Evolutionary conservation across 2,329 filamentous ascomycete genomes (phyloP), one percentile per base, ranked within the genome.

Genomic region (Pyrenophora seminiperda): DNA sequence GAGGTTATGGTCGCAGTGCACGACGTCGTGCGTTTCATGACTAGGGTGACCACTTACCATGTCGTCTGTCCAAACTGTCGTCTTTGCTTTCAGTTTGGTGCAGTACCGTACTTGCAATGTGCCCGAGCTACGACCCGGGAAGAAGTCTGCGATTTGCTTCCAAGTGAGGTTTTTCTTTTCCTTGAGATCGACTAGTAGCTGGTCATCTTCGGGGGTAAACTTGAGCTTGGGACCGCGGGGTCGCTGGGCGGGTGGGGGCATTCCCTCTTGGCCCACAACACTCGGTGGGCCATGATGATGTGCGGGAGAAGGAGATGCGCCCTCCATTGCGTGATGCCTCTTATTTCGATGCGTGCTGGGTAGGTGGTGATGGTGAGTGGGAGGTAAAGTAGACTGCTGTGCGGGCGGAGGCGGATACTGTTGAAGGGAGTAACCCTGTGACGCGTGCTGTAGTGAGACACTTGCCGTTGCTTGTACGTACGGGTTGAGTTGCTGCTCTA

Each of bases 81-180:
- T 92, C 78, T 96, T 96, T 11, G 91, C 91, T 76, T 96, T 96
- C 43, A 96, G 79, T 75, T 96, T 96, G 34, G 91, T 96, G 71
- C 92, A 97, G 72, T 97, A 97, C 29, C 92, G 87, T 46, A 97
- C 92, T 73, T 97, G 92, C 54, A 97, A 76, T 22, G 92, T 96
- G 14, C 92, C 92, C 37, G 90, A 95, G 50, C 90, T 94, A 50
- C 92, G 82, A 1, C 91, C 92, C 0, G 92, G 92, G 63, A 97
- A 97, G 75, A 96, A 96, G 68, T 96, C 92, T 48, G 91, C 90
- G 67, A 97, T 97, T 78, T 97, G 92, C 76, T 96, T 96, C 92
- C 92, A 97, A 4, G 92, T 96, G 69, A 97, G 79, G 68, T 90
- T 92, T 74, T 94, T 95, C 67, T 94, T 92, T 75, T 97, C 92